Base-by-base conservation (phyloP, 1,284 basidiomycete genomes). In the Cystobasidiaceae sp. region DNA sequence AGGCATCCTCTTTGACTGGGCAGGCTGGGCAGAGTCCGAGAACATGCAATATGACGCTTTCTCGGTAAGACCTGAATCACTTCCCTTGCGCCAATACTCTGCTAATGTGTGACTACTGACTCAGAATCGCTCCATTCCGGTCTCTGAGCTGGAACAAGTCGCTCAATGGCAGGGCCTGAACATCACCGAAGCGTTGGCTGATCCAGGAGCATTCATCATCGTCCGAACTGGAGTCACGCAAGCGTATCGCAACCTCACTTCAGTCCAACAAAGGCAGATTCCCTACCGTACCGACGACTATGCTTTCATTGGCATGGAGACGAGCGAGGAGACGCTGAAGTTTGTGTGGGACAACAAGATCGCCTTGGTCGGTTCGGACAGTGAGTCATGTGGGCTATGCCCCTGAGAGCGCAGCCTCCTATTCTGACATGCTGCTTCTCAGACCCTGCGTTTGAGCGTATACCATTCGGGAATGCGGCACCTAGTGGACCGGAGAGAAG, bases 1-100 rank as follows among this genome's bases (percentile, higher is more conserved):
- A 51, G 49, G 11, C n/a, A 28, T 51, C 9, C 49, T 51, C 21
- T 32, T 51, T 9, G 49, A 51, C 23, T 51, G 49, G 49, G 49
- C 49, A 30, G 19, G 49, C 9, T 51, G 49, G 49, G 30, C 30
- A 30, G 49, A 51, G 9, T 32, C 15, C 49, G 32, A 19, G 19
- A 28, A 28, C n/a, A 19, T 21, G 23, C n/a, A 51, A 28, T 51
- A 51, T 27, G 9, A 19, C 11, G 21, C 15, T 30, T 51, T 32
- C 45, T 48, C 45, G 45, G 45, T 51, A 23, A 30, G 49, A 11
- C 21, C 27, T 21, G 25, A 27, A 11, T 11, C 21, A 51, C n/a
- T n/a, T n/a, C n/a, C n/a, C n/a, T n/a, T 39, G 37, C 9, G n/a
- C 9, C 37, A n/a, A n/a, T 9, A 39, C 37, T 9, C n/a, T 9